phyloP scores from a whole-genome alignment of 2,329 filamentous ascomycete species.

The Neopestalotiopsis clavispora region DNA sequence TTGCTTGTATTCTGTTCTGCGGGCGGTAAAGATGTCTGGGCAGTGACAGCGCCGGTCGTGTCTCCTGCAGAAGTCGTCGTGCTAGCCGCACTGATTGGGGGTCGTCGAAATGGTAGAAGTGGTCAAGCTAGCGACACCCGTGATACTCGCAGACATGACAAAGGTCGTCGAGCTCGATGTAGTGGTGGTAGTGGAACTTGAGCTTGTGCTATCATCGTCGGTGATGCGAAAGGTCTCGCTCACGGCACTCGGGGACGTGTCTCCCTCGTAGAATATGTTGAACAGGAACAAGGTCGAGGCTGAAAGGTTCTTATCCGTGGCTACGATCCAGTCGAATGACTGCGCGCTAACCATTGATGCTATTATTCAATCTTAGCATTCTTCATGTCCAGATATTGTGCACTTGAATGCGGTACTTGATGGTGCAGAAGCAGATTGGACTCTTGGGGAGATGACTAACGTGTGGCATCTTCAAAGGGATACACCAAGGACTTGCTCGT shows the following conservation, averaged over 20 bases:
- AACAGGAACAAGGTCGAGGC: constrained; percentile 7
- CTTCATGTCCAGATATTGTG: not conserved
- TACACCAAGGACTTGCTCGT: constrained; percentile 4
- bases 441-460: not conserved
- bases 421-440: no score
- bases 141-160: not conserved
- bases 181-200: not conserved
- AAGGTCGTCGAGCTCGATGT: not conserved
- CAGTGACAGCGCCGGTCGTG: not conserved
- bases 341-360: not conserved
- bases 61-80: not conserved
- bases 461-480: constrained; percentile 15
- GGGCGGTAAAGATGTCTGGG: not conserved
- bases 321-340: not conserved
- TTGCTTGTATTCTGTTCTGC: not conserved
- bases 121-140: not conserved
- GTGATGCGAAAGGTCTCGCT: constrained; percentile 15
- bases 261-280: constrained; percentile 15
- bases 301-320: constrained; percentile 6
- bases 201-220: not conserved
- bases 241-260: not conserved
- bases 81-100: not conserved
- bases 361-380: not conserved
- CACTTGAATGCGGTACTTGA: no score
- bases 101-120: not conserved